Percentiles rank a stretch among this genome's conserved stretches.
These are phyloP conservation scores for Plasmodium vivax DNA, from an alignment of 169 alveolate genomes.

Conservation along the genomic window DNA sequence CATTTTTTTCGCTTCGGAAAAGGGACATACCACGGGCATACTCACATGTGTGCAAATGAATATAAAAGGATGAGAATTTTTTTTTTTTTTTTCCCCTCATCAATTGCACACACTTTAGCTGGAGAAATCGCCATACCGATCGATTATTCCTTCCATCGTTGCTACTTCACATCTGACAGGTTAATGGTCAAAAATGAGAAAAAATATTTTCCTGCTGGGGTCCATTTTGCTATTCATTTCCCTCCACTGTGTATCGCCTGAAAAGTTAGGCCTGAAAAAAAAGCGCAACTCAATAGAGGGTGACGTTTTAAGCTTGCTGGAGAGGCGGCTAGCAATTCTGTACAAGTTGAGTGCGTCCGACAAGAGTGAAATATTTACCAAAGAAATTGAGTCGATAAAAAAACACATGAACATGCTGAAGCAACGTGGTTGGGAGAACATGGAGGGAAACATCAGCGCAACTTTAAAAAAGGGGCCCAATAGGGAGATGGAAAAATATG, in stretches of 20 bases:
- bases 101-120: not conserved
- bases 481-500: not conserved
- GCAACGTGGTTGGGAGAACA: not conserved
- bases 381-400: not conserved
- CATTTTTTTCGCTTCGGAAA: not conserved
- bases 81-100: not conserved
- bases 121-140: not conserved
- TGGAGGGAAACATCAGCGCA: not conserved
- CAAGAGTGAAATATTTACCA: not conserved
- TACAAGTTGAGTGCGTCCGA: not conserved
- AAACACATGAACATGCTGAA: conserved; percentile 4
- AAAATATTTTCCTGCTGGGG: not conserved
- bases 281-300: not conserved
- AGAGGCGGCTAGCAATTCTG: not conserved
- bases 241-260: not conserved
- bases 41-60: not conserved
- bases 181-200: not conserved
- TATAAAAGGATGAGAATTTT: not conserved
- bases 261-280: not conserved
- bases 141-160: not conserved
- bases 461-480: not conserved
- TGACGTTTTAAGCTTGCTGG: not conserved
- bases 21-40: not conserved
- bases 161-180: not conserved
- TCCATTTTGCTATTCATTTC: not conserved